Conservation (phyloP, 805 yeast genomes). For the Ogataea henricii region DNA sequence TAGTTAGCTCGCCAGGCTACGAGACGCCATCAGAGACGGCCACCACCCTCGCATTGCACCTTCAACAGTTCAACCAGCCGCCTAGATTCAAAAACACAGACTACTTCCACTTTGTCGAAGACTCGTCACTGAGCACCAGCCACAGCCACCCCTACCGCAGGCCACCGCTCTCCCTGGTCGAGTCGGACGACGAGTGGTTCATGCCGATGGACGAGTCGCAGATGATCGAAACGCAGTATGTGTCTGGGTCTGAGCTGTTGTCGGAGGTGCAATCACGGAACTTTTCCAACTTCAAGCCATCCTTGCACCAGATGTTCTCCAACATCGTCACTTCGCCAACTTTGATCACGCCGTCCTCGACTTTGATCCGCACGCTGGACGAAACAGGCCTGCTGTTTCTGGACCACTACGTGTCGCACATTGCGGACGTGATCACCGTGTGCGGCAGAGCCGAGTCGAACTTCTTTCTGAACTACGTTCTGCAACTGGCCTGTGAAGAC, state of each 20-base stretch:
- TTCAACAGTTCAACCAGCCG: background rate
- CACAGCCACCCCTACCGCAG: no score
- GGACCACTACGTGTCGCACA: constrained; percentile 50
- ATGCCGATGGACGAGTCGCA: constrained; percentile 41
- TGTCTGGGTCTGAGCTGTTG: constrained; percentile 31
- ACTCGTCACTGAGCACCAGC: background rate
- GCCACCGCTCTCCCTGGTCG: background rate
- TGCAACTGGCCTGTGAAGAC: constrained; percentile 53
- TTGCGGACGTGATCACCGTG: constrained; percentile 44
- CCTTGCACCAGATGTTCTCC: constrained; percentile 21
- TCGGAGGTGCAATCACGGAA: constrained; percentile 24
- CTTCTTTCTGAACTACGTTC: constrained; percentile 51
- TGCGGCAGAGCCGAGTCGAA: constrained; percentile 51
- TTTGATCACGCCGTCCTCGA: constrained; percentile 25
- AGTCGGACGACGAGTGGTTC: constrained; percentile 21
- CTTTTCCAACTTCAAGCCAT: constrained; percentile 28
- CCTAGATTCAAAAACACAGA: background rate
- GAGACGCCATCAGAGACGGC: constrained; percentile 7
- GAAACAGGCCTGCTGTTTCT: constrained; percentile 45
- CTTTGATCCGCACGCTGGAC: constrained; percentile 38
- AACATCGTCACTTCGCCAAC: constrained; percentile 25
- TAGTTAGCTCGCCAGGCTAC: constrained; percentile 13
- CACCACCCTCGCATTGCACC: background rate
- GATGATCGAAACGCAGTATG: constrained; percentile 31
- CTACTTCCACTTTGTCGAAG: background rate